Evolutionary conservation across 345 rosid species (phyloP), one percentile per base, ranked within the genome.

Genomic region (Acer yangbiense): DNA sequence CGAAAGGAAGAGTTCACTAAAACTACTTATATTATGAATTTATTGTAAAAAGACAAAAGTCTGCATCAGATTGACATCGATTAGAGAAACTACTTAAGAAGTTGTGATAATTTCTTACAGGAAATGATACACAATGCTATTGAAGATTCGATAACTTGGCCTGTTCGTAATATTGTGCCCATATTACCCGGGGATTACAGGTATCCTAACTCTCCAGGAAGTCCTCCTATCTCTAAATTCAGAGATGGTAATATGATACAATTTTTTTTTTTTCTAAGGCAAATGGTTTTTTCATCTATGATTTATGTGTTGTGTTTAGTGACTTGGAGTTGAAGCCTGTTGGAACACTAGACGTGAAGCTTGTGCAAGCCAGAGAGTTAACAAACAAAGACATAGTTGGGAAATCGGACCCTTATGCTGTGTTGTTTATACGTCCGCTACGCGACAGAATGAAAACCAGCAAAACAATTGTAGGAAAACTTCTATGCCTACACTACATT

Each of bases 151-250:
- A 72, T 95, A 50, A 95, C 93, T 54, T 95, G 99, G 99, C 99
- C 99, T 6, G 91, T 95, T 69, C 81, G 98, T 80, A 89, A 95
- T 75, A 90, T 92, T 74, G 77, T 91, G 66, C 85, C 91, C 8
- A 92, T 93, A 81, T 41, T 92, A 57, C 94, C 98, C n/a, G 99
- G 98, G 65, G 98, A 95, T 85, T 93, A 95, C 82, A 92, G 97
- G 98, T 91, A 80, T 18, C 75, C 66, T 66, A 71, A 44, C 69
- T 67, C 67, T 23, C 65, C 65, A 18, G 20, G 60, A 64, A 62
- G 27, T 64, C 48, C 14, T 43, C 7, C 7, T 43, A 16, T 29
- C 23, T 61, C 68, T 68, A 2, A 46, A 21, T 20, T 21, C 25
- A 13, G 3, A 23, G 39, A 32, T 32, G n/a, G 7, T 11, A 32